phyloP scores from a whole-genome alignment of 164 flowering plant genomes.

The Kingdonia uniflora region DNA sequence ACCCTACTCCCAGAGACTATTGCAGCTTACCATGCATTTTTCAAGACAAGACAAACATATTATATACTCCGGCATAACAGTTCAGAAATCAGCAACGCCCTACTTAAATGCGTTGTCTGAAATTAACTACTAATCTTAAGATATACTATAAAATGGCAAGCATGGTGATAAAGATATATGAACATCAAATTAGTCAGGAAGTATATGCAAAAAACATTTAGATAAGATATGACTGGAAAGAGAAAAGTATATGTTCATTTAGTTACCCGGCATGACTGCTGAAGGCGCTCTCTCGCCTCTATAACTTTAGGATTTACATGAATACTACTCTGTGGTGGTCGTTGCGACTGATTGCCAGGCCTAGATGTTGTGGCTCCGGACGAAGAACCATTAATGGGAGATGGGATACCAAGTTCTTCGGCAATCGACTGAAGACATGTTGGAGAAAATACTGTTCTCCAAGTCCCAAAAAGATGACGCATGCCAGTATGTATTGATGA shows the following conservation, averaged over 20 bases:
- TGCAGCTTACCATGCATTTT: too few species aligned
- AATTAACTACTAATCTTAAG: too few species aligned
- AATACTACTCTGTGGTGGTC: conserved; percentile 66
- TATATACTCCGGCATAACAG: too few species aligned
- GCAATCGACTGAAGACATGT: conserved; percentile 76
- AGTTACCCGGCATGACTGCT: conserved; percentile 71
- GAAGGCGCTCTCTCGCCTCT: conserved; percentile 82
- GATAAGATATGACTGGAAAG: too few species aligned
- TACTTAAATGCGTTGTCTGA: too few species aligned
- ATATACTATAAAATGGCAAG: too few species aligned
- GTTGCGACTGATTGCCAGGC: conserved; percentile 57
- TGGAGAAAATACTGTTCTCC: conserved; percentile 88
- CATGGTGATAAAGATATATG: too few species aligned
- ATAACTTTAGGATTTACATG: conserved; percentile 97
- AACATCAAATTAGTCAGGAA: too few species aligned
- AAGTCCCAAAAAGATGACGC: conserved; percentile 98
- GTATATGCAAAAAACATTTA: too few species aligned
- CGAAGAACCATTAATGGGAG: conserved; percentile 47
- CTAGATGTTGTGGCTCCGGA: conserved; percentile 43
- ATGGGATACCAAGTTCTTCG: conserved; percentile 66
- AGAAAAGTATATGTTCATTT: conserved; percentile 22
- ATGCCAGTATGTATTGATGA: conserved; percentile 61
- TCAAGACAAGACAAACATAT: too few species aligned
- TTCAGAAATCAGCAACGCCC: too few species aligned
- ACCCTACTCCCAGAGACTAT: too few species aligned